These are phyloP conservation scores for Balakata baccata DNA, from an alignment of 345 rosid species.

Conservation along the genomic window DNA sequence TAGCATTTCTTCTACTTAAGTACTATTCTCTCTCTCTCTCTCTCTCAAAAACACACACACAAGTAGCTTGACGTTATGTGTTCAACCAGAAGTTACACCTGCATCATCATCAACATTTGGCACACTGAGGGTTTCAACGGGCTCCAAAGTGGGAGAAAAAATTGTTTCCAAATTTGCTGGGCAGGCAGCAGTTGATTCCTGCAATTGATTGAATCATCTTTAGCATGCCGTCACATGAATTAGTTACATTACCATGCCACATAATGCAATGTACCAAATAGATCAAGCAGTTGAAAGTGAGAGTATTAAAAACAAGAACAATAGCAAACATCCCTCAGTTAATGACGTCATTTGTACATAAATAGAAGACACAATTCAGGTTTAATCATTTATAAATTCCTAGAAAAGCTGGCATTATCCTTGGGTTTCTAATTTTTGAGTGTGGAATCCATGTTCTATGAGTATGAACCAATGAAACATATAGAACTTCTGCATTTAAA, in stretches of 20 bases:
- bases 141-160: constrained; percentile 71
- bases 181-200: constrained; percentile 44
- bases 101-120: constrained; percentile 40
- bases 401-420: neutral
- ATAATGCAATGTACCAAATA: neutral
- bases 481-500: neutral
- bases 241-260: neutral
- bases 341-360: neutral
- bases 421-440: no score
- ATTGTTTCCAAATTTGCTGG: constrained; percentile 64
- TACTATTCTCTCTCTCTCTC: neutral
- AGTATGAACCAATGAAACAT: no score
- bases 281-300: neutral
- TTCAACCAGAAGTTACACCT: constrained; percentile 27
- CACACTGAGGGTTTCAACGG: constrained; percentile 35
- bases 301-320: neutral
- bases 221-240: neutral
- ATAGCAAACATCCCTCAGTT: neutral
- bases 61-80: neutral
- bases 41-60: neutral
- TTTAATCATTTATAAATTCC: constrained; percentile 7
- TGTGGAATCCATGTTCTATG: neutral
- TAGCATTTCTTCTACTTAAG: neutral
- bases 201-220: constrained; percentile 15
- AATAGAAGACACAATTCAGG: constrained; percentile 5